These are phyloP conservation scores for Alternaria sp. DNA, from an alignment of 2,329 filamentous ascomycete genomes.

Conservation along the genomic window DNA sequence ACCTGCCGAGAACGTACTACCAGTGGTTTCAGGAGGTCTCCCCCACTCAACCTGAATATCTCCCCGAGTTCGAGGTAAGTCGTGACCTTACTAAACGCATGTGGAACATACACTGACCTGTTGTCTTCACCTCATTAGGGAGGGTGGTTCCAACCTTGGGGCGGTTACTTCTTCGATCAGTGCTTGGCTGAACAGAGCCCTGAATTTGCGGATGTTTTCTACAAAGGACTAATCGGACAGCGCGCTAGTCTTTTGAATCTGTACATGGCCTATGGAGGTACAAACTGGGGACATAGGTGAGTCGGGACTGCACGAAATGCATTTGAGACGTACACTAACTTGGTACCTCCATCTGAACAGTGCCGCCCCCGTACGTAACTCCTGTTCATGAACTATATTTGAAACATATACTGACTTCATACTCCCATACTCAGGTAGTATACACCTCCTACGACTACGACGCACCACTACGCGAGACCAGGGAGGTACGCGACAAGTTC, in stretches of 20 bases:
- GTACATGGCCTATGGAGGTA: constrained; percentile 55
- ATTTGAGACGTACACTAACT: background rate
- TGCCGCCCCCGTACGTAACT: background rate
- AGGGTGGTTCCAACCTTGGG: constrained; percentile 64
- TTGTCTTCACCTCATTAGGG: constrained; percentile 33
- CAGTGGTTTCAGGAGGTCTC: constrained; percentile 67
- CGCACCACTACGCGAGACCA: constrained; percentile 63
- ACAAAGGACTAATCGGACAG: constrained; percentile 64
- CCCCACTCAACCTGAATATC: constrained; percentile 61
- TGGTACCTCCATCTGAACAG: background rate
- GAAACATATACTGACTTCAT: background rate
- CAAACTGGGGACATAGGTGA: background rate
- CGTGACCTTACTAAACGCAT: background rate
- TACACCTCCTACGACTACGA: constrained; percentile 59
- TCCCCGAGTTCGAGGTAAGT: constrained; percentile 60
- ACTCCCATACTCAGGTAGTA: constrained; percentile 45
- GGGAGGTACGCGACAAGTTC: constrained; percentile 62
- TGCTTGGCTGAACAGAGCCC: constrained; percentile 57
- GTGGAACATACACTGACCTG: background rate
- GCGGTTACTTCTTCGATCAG: constrained; percentile 61
- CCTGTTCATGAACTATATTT: background rate
- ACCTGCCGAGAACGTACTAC: constrained; percentile 62
- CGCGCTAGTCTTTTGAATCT: constrained; percentile 59
- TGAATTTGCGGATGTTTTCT: constrained; percentile 64
- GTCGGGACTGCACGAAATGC: background rate